phyloP scores from a whole-genome alignment of 2,329 filamentous ascomycete species.

The Rhinocladiella mackenziei region DNA sequence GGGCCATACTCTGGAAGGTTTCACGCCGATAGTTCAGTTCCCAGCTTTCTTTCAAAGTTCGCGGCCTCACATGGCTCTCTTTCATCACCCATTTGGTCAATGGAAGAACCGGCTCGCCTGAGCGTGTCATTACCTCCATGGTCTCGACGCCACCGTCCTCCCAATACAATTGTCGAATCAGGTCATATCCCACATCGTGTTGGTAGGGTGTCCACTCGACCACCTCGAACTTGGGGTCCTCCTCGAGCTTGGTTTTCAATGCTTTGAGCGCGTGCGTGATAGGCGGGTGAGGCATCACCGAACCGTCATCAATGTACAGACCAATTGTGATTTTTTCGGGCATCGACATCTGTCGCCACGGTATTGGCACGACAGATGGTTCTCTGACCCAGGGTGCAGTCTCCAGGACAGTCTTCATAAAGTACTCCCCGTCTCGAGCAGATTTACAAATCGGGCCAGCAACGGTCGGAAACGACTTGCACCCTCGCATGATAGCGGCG shows the following conservation, averaged over 20 bases:
- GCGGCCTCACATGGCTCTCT: constrained; percentile 30
- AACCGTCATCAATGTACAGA: constrained; percentile 49
- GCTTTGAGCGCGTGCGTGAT: constrained; percentile 45
- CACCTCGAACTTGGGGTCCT: constrained; percentile 48
- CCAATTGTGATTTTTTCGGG: constrained; percentile 46
- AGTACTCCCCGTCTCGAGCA: constrained; percentile 45
- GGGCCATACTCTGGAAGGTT: constrained; percentile 23
- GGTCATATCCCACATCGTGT: constrained; percentile 31
- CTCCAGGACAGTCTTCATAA: constrained; percentile 39
- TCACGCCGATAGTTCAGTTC: constrained; percentile 35
- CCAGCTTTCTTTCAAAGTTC: constrained; percentile 31
- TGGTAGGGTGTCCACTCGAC: constrained; percentile 33
- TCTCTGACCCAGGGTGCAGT: constrained; percentile 53
- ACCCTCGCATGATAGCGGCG: neutral
- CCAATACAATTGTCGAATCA: constrained; percentile 50
- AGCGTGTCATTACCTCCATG: constrained; percentile 34
- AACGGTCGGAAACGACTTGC: constrained; percentile 41
- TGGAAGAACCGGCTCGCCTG: constrained; percentile 31
- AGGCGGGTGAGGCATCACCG: constrained; percentile 53
- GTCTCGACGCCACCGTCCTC: constrained; percentile 44
- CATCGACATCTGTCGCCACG: constrained; percentile 49
- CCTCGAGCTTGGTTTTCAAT: constrained; percentile 26
- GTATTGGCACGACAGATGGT: constrained; percentile 51
- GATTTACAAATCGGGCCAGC: constrained; percentile 54
- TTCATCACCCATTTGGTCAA: constrained; percentile 37